Percentiles rank a stretch among this genome's conserved stretches.
phyloP scores from a whole-genome alignment of 2,329 filamentous ascomycete genomes.

The Xylogone sp. region DNA sequence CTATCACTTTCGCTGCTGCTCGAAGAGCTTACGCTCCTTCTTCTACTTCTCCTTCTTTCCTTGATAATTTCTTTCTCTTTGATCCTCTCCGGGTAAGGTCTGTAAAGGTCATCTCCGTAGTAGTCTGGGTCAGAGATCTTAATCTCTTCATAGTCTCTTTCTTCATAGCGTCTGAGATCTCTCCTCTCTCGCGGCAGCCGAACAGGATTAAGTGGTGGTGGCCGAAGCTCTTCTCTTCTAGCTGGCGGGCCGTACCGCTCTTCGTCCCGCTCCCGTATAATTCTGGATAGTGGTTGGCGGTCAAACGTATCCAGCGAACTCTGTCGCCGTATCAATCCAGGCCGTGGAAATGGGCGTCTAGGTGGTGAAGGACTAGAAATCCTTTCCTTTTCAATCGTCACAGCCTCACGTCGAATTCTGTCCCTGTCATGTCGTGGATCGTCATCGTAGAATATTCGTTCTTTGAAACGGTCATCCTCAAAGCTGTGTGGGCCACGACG shows the following conservation, averaged over 20 bases:
- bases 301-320: constrained; percentile 91
- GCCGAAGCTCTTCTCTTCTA: constrained; percentile 38
- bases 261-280: constrained; percentile 33
- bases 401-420: constrained; percentile 27
- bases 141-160: constrained; percentile 62
- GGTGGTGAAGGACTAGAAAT: constrained; percentile 21
- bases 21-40: constrained; percentile 37
- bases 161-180: constrained; percentile 49
- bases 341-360: constrained; percentile 46
- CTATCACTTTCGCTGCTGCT: constrained; percentile 34
- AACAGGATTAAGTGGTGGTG: constrained; percentile 54
- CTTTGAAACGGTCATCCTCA: constrained; percentile 30
- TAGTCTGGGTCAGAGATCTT: constrained; percentile 62
- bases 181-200: constrained; percentile 61
- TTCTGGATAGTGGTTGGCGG: constrained; percentile 59
- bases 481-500: constrained; percentile 33
- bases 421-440: constrained; percentile 49
- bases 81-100: constrained; percentile 55
- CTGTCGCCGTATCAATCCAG: constrained; percentile 71
- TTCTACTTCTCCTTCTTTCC: constrained; percentile 40
- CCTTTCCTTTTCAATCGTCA: constrained; percentile 24
- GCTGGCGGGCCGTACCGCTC: constrained; percentile 59
- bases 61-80: constrained; percentile 59
- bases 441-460: constrained; percentile 39
- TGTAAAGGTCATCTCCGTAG: constrained; percentile 70